Conservation (phyloP, 495 filamentous ascomycete species). For the Hyaloscypha hepaticicola region DNA sequence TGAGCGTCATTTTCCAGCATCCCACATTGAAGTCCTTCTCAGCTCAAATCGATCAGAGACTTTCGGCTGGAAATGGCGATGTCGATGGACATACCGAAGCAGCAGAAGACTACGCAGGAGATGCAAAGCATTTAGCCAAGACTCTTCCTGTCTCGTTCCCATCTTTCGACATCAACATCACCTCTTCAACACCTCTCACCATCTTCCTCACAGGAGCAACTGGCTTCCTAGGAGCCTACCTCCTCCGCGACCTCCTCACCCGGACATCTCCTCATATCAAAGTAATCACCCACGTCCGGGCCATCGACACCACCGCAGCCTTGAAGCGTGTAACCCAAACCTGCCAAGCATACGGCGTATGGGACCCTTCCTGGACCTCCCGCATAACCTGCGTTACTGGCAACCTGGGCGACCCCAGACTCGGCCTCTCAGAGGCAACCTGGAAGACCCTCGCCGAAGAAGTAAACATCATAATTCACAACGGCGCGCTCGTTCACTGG, state of each 20-base stretch:
- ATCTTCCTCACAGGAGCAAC: slow-evolving; percentile 89
- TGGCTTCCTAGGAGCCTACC: slow-evolving; percentile 84
- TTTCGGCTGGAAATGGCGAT: slow-evolving; percentile 32
- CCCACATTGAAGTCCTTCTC: slow-evolving; percentile 74
- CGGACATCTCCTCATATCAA: slow-evolving; percentile 55
- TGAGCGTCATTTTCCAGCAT: slow-evolving; percentile 73
- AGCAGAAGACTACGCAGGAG: slow-evolving; percentile 62
- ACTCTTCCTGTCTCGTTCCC: slow-evolving; percentile 46
- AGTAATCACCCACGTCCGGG: slow-evolving; percentile 79
- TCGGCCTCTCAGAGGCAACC: slow-evolving; percentile 62
- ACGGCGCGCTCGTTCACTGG: slow-evolving; percentile 89
- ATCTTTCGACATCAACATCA: slow-evolving; percentile 37
- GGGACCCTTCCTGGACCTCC: slow-evolving; percentile 66
- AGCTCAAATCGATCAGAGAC: slow-evolving; percentile 65
- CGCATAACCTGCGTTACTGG: slow-evolving; percentile 68
- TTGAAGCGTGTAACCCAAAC: slow-evolving; percentile 52
- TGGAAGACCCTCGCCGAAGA: slow-evolving; percentile 65
- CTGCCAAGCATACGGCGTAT: slow-evolving; percentile 74
- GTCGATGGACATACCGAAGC: slow-evolving; percentile 39
- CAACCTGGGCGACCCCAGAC: slow-evolving; percentile 65
- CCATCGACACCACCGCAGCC: slow-evolving; percentile 48
- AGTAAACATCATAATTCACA: slow-evolving; percentile 84
- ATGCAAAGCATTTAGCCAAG: slow-evolving; percentile 57
- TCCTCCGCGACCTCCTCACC: slow-evolving; percentile 71
- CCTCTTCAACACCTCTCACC: slow-evolving; percentile 38